These are phyloP conservation scores for Lyophyllum atratum DNA, from an alignment of 768 basidiomycete species.

Conservation along the genomic window DNA sequence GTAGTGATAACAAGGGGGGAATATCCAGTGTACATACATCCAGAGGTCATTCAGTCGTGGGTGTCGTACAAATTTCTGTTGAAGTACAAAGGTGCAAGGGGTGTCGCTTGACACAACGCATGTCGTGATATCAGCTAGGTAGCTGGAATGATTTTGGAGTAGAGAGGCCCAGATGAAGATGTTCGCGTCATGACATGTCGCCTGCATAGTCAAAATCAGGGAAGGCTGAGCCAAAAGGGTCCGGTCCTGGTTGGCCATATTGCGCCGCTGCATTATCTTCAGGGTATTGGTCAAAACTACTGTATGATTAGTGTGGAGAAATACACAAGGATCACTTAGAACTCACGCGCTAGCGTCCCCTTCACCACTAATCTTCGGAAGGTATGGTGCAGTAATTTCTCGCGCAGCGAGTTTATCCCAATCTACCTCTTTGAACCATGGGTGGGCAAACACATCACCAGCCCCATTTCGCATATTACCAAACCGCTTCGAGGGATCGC, in stretches of 20 bases:
- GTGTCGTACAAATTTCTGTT: conserved; percentile 1
- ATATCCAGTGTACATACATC: conserved; percentile 2
- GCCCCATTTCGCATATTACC: conserved; percentile 90
- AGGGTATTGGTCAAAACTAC: conserved; percentile 81
- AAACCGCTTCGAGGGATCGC: conserved; percentile 84
- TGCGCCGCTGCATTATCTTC: conserved; percentile 64
- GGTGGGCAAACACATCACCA: conserved; percentile 89
- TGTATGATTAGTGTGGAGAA: conserved; percentile 11
- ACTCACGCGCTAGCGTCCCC: conserved; percentile 95
- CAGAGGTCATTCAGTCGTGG: conserved; percentile 3
- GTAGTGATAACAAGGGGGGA: background rate
- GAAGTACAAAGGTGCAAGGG: background rate
- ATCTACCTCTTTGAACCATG: conserved; percentile 93
- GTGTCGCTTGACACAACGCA: background rate
- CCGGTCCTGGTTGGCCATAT: conserved; percentile 61
- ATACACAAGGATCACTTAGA: background rate
- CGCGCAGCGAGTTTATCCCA: conserved; percentile 80
- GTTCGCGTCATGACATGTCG: conserved; percentile 12
- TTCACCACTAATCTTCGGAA: conserved; percentile 89
- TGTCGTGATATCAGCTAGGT: background rate
- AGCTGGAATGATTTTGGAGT: conserved; percentile 1
- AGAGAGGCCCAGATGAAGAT: background rate
- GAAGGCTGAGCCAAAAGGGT: conserved; percentile 70
- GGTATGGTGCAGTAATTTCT: conserved; percentile 94
- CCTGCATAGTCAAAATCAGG: conserved; percentile 77